These are phyloP conservation scores for Colletotrichum sp. DNA, from an alignment of 2,329 filamentous ascomycete genomes.

Conservation along the genomic window DNA sequence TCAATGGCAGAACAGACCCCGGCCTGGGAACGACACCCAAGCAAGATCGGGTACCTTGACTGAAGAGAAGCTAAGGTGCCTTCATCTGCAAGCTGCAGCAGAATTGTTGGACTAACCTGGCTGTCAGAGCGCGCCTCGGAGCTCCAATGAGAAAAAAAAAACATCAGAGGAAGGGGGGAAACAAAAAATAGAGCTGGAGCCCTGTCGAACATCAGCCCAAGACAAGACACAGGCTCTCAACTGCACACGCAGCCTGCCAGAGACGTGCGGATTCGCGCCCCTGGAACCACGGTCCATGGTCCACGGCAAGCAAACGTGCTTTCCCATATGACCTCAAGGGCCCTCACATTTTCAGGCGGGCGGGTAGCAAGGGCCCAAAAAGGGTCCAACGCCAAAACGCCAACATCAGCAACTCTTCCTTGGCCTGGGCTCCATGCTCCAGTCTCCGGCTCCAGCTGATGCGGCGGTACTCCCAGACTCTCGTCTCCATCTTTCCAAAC, in stretches of 20 bases:
- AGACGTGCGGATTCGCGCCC: background rate
- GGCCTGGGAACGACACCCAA: background rate
- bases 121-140: slow-evolving; percentile 18
- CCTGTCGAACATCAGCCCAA: background rate
- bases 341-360: background rate
- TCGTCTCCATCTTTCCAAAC: slow-evolving; percentile 9
- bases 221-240: background rate
- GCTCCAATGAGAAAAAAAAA: background rate
- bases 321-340: slow-evolving; percentile 13
- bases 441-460: slow-evolving; percentile 13
- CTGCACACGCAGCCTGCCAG: background rate
- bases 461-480: slow-evolving; percentile 15
- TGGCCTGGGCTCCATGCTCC: slow-evolving; percentile 4
- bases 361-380: slow-evolving; percentile 4
- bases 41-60: slow-evolving; percentile 1
- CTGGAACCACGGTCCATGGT: background rate
- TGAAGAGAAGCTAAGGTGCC: slow-evolving; percentile 4
- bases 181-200: background rate
- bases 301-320: background rate
- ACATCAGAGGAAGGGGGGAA: background rate
- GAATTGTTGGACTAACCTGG: background rate
- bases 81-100: slow-evolving; percentile 4
- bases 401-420: background rate
- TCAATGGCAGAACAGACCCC: background rate
- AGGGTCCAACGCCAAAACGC: slow-evolving; percentile 10